phyloP scores from a whole-genome alignment of 1,139 yeast genomes.

The Geotrichum aggregatum region DNA sequence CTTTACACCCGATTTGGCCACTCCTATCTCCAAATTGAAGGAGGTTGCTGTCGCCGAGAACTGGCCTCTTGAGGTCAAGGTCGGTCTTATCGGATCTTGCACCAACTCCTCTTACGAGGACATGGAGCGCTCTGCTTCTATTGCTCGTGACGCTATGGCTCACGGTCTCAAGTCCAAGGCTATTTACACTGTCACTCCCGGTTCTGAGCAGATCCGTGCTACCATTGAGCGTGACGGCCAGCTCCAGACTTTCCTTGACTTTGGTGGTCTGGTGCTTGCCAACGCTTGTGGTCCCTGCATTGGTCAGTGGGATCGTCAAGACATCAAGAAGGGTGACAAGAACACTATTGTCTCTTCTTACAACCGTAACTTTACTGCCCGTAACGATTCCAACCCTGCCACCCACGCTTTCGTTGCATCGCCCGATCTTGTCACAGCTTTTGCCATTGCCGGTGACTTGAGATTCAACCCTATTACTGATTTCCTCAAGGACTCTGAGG shows the following conservation, averaged over 20 bases:
- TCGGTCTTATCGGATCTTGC: slow-evolving; percentile 97
- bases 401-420: slow-evolving; percentile 98
- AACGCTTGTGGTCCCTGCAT: slow-evolving; percentile 99
- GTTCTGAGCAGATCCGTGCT: slow-evolving; percentile 98
- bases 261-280: slow-evolving; percentile 93
- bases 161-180: slow-evolving; percentile 91
- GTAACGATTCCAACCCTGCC: slow-evolving; percentile 98
- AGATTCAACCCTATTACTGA: slow-evolving; percentile 98
- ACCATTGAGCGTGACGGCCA: slow-evolving; percentile 97
- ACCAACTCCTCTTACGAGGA: slow-evolving; percentile 99
- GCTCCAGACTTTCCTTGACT: slow-evolving; percentile 80
- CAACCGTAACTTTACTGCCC: slow-evolving; percentile 98
- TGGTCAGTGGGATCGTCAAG: slow-evolving; percentile 99
- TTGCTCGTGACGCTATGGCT: slow-evolving; percentile 81
- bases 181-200: slow-evolving; percentile 93
- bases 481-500: slow-evolving; percentile 86
- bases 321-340: slow-evolving; percentile 94
- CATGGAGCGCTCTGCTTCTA: slow-evolving; percentile 95
- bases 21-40: slow-evolving; percentile 90
- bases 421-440: slow-evolving; percentile 95
- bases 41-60: slow-evolving; percentile 81
- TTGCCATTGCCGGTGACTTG: slow-evolving; percentile 94
- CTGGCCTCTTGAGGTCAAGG: slow-evolving; percentile 94
- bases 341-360: slow-evolving; percentile 97
- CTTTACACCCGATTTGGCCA: slow-evolving; percentile 98